A percentile compares a stretch with the other conserved stretches of the same genome.
Evolutionary conservation across 2,329 filamentous ascomycete species (phyloP).

Genomic region (Lecanicillium sp.): DNA sequence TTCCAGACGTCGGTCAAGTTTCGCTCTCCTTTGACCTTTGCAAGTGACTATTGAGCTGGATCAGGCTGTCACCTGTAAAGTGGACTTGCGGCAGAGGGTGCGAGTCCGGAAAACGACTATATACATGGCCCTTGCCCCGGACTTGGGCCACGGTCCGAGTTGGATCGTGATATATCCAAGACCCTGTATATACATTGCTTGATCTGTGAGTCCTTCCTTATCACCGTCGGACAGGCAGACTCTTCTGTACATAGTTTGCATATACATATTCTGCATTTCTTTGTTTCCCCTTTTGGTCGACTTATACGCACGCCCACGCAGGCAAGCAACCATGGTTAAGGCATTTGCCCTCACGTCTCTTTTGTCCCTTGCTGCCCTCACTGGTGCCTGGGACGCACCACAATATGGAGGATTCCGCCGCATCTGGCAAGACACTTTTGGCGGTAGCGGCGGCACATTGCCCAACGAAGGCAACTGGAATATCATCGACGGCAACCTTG

Average conservation of each 20-base stretch:
- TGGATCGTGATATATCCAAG: too few species aligned
- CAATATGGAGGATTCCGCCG: conserved; percentile 28
- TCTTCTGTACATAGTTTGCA: too few species aligned
- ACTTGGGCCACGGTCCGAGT: too few species aligned
- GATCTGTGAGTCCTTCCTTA: too few species aligned
- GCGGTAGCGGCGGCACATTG: conserved; percentile 23
- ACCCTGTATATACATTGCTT: too few species aligned
- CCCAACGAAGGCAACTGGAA: conserved; percentile 33
- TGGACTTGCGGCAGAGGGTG: background rate
- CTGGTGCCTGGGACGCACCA: conserved; percentile 29
- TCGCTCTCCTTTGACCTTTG: conserved; percentile 6
- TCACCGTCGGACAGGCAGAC: too few species aligned
- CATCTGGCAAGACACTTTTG: conserved; percentile 37
- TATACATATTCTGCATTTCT: background rate
- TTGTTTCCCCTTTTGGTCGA: background rate
- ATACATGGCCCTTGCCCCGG: too few species aligned
- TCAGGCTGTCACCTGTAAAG: conserved; percentile 5
- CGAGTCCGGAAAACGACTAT: too few species aligned
- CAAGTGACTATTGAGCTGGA: conserved; percentile 6
- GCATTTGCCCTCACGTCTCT: conserved; percentile 16
- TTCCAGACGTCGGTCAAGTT: too few species aligned
- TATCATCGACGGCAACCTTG: conserved; percentile 28
- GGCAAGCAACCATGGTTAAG: conserved; percentile 15
- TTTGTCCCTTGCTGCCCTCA: conserved; percentile 21
- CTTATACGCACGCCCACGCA: background rate